Percentiles rank a stretch among this genome's conserved stretches.
phyloP scores from a whole-genome alignment of 179 eudicot genomes.

The Dionaea muscipula region DNA sequence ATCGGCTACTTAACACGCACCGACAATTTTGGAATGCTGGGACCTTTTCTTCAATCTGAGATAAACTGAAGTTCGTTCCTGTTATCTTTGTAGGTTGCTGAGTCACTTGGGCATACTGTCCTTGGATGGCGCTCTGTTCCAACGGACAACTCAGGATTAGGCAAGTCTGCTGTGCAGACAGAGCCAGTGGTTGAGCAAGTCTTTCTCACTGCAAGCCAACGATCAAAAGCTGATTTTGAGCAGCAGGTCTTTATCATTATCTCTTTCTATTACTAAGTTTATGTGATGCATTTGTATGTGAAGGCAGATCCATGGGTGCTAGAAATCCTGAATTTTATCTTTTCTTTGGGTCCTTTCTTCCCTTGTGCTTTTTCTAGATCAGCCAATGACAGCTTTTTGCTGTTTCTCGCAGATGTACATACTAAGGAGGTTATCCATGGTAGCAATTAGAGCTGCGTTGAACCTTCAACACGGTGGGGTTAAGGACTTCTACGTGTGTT shows the following conservation, averaged over 20 bases:
- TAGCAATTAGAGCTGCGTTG: conserved; percentile 88
- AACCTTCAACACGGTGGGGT: conserved; percentile 85
- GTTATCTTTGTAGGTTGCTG: conserved; percentile 54
- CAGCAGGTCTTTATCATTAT: conserved; percentile 51
- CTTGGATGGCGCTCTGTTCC: conserved; percentile 93
- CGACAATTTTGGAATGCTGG: neutral
- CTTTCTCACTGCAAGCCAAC: conserved; percentile 69
- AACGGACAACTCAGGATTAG: conserved; percentile 85
- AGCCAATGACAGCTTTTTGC: neutral
- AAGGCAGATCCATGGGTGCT: too few species aligned
- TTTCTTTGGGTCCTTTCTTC: too few species aligned
- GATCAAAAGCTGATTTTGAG: conserved; percentile 79
- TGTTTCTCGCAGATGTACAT: conserved; percentile 63
- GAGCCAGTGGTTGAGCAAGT: conserved; percentile 97
- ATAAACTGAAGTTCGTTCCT: neutral
- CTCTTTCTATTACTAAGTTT: neutral
- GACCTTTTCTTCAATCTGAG: too few species aligned
- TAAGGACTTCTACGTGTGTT: conserved; percentile 90
- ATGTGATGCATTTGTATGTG: too few species aligned
- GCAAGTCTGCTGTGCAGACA: conserved; percentile 79
- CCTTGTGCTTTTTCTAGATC: too few species aligned
- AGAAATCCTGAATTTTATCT: too few species aligned
- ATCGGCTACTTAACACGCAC: too few species aligned
- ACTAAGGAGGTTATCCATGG: conserved; percentile 87
- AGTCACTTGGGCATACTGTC: conserved; percentile 88